Evolutionary conservation across 257 asterid genomes (phyloP), one percentile per base, ranked within the genome.

Genomic region (Jacaranda copaia): DNA sequence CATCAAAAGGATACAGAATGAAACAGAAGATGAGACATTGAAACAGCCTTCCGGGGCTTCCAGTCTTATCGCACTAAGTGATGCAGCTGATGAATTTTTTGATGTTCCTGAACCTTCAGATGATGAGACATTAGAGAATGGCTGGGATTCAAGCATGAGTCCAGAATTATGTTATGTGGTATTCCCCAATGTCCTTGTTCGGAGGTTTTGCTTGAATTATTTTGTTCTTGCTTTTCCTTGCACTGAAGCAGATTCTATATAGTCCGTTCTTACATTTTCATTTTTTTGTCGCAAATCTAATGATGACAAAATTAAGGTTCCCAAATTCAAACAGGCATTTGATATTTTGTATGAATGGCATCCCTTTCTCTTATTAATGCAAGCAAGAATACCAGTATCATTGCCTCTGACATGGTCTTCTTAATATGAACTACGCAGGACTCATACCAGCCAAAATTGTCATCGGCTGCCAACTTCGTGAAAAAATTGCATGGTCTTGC

Each of bases 41-140:
- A 68, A 19, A 13, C 79, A 56, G 43, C 69, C 25, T 77, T 82
- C 92, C 0, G 86, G 77, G 10, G 74, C 85, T 55, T 85, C 98
- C 15, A 86, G 86, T 79, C 94, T 93, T 42, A 45, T 63, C 45
- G 97, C 89, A 65, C 76, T 90, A 74, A 86, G 84, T 64, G 96
- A 89, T 77, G 84, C 89, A 14, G 82, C 79, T 6, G 96, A 92
- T 83, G 98, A 94, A 81, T 94, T 94, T 81, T 92, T 85, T 13
- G 97, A 92, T 81, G 91, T 92, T 65, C 90, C 92, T 3, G 97
- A 91, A 81, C 90, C 89, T 14, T 85, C 89, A 0, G 84, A 85
- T 12, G 93, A 87, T 55, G 92, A 90, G 65, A 82, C 77, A 6
- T 69, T 77, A 48, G 92, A 91, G 11, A 62, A 84, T 15, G 91